Percentiles rank a stretch among this genome's conserved stretches.
phyloP scores from a whole-genome alignment of 2,329 filamentous ascomycete species.

The Fusarium sambucinum region DNA sequence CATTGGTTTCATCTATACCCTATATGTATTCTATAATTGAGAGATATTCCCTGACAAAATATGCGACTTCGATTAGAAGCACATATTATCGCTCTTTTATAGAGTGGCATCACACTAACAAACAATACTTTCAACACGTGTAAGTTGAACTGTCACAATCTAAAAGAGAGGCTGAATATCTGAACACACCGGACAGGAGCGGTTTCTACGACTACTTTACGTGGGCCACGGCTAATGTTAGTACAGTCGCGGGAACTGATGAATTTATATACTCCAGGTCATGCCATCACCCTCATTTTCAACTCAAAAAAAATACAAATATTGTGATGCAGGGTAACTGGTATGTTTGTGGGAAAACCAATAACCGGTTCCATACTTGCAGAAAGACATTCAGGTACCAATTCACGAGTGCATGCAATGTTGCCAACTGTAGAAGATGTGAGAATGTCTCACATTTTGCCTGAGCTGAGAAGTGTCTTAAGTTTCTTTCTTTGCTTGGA shows the following conservation, averaged over 20 bases:
- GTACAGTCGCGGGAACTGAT: background rate
- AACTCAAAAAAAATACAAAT: background rate
- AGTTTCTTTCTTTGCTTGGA: conserved; percentile 16
- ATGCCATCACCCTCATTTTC: background rate
- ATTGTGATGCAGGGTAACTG: conserved; percentile 10
- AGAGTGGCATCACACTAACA: background rate
- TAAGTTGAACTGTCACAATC: background rate
- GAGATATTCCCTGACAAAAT: background rate
- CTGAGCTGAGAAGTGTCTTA: conserved; percentile 34
- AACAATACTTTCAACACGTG: no score
- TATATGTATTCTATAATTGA: background rate
- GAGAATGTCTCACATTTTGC: conserved; percentile 18
- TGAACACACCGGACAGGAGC: background rate
- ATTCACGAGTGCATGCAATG: conserved; percentile 7
- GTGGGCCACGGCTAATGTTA: no score
- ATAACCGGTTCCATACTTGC: conserved; percentile 10
- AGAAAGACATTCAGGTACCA: conserved; percentile 12
- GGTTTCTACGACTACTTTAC: no score
- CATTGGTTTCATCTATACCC: background rate
- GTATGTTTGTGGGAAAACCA: background rate
- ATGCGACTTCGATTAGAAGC: background rate
- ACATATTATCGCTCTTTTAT: background rate
- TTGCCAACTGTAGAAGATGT: background rate
- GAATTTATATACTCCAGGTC: background rate
- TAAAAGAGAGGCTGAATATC: background rate